phyloP scores from a whole-genome alignment of 371 early-diverging fungal genomes.

The Funneliformis caledonium region DNA sequence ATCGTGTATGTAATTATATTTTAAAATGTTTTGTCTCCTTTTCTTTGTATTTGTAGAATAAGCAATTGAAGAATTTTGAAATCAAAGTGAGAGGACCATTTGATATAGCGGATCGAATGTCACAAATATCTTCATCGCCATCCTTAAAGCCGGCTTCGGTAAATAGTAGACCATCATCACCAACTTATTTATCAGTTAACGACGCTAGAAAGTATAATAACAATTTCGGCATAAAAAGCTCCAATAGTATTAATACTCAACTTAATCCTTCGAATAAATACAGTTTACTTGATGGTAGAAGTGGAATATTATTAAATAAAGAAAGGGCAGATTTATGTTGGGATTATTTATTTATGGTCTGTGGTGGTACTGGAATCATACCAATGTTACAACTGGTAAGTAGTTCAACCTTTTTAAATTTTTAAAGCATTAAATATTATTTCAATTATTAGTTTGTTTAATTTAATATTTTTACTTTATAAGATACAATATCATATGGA shows the following conservation, averaged over 20 bases:
- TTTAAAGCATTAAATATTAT: neutral
- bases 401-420: too few relatives aligned
- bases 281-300: neutral
- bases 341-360: constrained; percentile 58
- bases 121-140: neutral
- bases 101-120: neutral
- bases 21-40: too few relatives aligned
- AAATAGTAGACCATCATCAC: neutral
- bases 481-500: constrained; percentile 18
- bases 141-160: neutral
- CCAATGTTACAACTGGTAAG: constrained; percentile 66
- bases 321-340: constrained; percentile 35
- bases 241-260: neutral
- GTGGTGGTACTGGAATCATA: constrained; percentile 71
- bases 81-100: constrained; percentile 40
- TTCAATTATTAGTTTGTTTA: neutral
- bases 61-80: constrained; percentile 37
- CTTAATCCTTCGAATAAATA: too few relatives aligned
- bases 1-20: neutral
- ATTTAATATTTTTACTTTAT: neutral
- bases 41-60: neutral
- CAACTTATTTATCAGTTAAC: neutral
- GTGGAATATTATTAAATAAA: constrained; percentile 33
- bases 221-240: neutral
- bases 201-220: neutral